Evolutionary conservation across 139 green algal species (phyloP), one percentile per base, ranked within the genome.

Genomic region (Chlorella sp.): DNA sequence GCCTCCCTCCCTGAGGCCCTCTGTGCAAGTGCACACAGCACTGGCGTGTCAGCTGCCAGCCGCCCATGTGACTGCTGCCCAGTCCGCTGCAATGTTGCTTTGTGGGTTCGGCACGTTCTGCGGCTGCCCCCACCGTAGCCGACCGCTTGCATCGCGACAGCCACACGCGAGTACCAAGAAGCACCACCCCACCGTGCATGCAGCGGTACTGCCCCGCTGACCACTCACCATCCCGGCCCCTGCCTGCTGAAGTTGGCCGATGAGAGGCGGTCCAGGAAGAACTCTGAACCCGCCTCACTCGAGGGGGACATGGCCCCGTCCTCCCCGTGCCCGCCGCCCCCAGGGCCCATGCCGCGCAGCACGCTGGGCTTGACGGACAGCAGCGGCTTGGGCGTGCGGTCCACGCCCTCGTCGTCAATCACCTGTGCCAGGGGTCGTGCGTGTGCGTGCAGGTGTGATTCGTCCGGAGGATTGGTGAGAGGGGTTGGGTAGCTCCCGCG

Each of bases 321-420:
- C 24, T 71, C 33, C 4, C 31, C 67, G 5, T 72, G 42, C 24
- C 61, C 33, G 23, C 2, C 2, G 2, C 33, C 33, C 29, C 49
- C 35, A 30, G 67, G 67, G 14, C 67, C 30, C 42, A 22, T 27
- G 5, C 6, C 31, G 2, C 50, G 64, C 50, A 81, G 66, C 4
- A 79, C 69, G 0, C 69, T 70, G 6, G 76, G 74, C 26, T 74
- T 77, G 6, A 85, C 34, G 5, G 80, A 73, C 32, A 87, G 49
- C 26, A 93, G 77, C 2, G 88, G 88, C 77, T 89, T 89, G 20
- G 88, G 88, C 0, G 88, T 93, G 65, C 86, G 82, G 64, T 91
- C 86, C 1, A 83, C 67, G 14, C 86, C 84, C 1, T 90, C 66
- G 22, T 86, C 81, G 59, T 88, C 83, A 24, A 89, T 73, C 55